Evolutionary conservation across 2,329 filamentous ascomycete genomes (phyloP), one percentile per base, ranked within the genome.

Genomic region (Furcasterigmium furcatum): DNA sequence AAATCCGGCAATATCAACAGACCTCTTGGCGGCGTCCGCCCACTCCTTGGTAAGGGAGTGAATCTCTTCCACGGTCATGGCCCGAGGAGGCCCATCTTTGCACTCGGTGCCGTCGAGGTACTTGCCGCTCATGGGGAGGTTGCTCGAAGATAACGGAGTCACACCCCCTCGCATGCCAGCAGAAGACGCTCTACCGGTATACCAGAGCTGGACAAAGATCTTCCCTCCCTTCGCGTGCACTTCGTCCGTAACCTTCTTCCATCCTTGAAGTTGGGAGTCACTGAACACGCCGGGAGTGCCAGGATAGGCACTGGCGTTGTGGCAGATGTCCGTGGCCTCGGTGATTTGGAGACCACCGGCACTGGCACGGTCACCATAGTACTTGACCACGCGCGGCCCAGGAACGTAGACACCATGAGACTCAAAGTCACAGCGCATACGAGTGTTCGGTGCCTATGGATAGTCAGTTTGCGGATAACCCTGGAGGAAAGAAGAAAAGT

Each of bases 1-100:
- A 25, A 85, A 84, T 0, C 87, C 87, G 1, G 79, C 80, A 0
- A 71, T 32, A 8, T 16, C 34, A 8, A 36, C 16, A 19, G 34
- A 5, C 7, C 16, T 7, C 24, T 27, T 36, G 4, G 34, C 34
- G 9, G 34, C 18, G n/a, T 32, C 30, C 13, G 14, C 16, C 5
- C 14, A 32, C 9, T 32, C 30, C 3, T 13, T 16, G 8, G 18
- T 16, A 13, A 32, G 18, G 14, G 14, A 7, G 13, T 16, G 30
- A 8, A 32, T 32, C 30, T 32, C 30, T 7, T 13, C 30, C 30
- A 32, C 30, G 7, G 14, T 16, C 14, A 32, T 13, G 9, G 30
- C 30, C 14, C 16, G 30, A 3, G 30, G 30, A 13, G 18, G 14
- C 14, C 30, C 30, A 32, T n/a, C 30, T 32, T 32, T 4, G 18